A percentile compares a stretch with the other conserved stretches of the same genome.
phyloP scores from a whole-genome alignment of 371 early-diverging fungal genomes.

The Rhizomucor miehei region DNA sequence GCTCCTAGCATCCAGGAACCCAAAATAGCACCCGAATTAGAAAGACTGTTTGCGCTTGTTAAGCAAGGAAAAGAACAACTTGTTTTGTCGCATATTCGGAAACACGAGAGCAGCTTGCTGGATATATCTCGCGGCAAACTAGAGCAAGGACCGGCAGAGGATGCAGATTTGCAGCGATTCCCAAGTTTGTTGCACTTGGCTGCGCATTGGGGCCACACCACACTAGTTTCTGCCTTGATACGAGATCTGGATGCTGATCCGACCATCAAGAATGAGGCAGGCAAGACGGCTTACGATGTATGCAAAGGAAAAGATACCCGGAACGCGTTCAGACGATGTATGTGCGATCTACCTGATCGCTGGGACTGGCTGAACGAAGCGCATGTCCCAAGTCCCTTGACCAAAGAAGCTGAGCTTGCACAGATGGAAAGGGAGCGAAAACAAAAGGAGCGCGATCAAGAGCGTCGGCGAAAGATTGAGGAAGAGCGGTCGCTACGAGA shows the following conservation, averaged over 20 bases:
- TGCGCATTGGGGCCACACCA: conserved; percentile 49
- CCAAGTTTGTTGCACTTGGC: conserved; percentile 77
- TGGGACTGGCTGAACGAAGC: conserved; percentile 70
- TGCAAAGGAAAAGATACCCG: conserved; percentile 72
- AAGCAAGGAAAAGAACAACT: conserved; percentile 57
- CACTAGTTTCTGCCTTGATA: conserved; percentile 63
- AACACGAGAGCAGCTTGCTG: conserved; percentile 19
- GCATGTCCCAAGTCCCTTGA: conserved; percentile 76
- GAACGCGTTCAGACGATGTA: conserved; percentile 76
- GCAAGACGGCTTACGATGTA: conserved; percentile 80
- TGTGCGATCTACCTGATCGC: conserved; percentile 57
- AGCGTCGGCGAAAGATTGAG: conserved; percentile 39
- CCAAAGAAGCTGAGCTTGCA: conserved; percentile 70
- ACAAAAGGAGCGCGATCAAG: conserved; percentile 57
- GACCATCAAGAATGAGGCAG: conserved; percentile 57
- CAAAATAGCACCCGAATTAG: conserved; percentile 19
- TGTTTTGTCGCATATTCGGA: conserved; percentile 33
- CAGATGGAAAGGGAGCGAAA: conserved; percentile 58
- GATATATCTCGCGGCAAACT: conserved; percentile 6
- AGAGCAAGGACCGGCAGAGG: conserved; percentile 18
- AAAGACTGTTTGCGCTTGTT: conserved; percentile 43
- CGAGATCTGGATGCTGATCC: conserved; percentile 76
- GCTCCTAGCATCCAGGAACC: conserved; percentile 5
- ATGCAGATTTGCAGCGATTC: conserved; percentile 44
- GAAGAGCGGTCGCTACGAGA: conserved; percentile 22